Base-by-base conservation (phyloP, 164 flowering plant genomes). In the Cinnamomum chago region DNA sequence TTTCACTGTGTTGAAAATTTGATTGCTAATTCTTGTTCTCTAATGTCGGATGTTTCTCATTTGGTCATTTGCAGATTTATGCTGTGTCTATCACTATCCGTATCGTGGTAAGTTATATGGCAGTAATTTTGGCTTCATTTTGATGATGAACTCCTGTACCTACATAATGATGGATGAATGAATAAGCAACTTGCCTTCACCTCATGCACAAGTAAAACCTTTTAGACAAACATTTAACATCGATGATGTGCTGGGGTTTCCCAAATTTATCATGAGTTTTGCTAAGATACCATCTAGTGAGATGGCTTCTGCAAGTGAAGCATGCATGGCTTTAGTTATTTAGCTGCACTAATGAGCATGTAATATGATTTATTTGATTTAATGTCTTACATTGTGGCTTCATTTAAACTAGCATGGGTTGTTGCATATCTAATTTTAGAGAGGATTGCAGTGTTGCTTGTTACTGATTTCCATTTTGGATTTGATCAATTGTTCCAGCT, bases 71-170 rank as follows among this genome's bases (percentile, higher is more conserved):
- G 69, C 69, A 67, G 69, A 67, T 94, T 27, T 91, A 94, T 86
- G 97, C 97, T 10, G 97, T 94, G 78, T 94, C 98, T 62, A 91
- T 92, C 20, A 94, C 98, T n/a, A 90, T 94, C 47, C 96, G 95
- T 86, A 90, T 92, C 73, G 97, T 92, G 90, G 69, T 67, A 30
- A 67, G 69, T 67, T 67, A 28, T 30, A 92, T 91, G 83, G 68
- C 64, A 11, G 62, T 24, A 25, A 12, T 72, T n/a, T 40, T 13
- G n/a, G 64, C 60, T 24, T 13, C 25, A 5, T 70, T 52, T 58
- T 72, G 30, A 22, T 52, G 20, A n/a, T 64, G 22, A 64, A 22
- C 28, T 64, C 28, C 67, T 64, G n/a, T 55, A 40, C 47, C 62
- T 58, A 18, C 20, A 58, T 58, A 5, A 11, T 58, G 67, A 12